Evolutionary conservation across 78 protist species (phyloP), one percentile per base, ranked within the genome.

Genomic region (Capsaspora owczarzaki): DNA sequence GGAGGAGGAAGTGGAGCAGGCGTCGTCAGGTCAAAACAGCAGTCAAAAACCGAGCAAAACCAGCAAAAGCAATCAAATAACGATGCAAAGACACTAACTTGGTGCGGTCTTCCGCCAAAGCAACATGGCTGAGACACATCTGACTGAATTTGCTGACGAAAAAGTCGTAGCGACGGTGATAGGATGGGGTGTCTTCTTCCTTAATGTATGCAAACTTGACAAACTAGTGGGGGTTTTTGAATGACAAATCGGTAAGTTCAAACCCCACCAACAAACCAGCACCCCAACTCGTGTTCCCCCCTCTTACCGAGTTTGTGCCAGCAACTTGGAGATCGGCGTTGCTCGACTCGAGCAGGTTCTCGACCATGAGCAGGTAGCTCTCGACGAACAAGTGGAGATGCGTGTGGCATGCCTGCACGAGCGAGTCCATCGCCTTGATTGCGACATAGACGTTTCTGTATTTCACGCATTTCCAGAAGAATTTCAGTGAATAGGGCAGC

Each of bases 401-500:
- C 19, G 72, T 35, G 41, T 63, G 72, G 72, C 72, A 63, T 4
- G 72, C 72, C 72, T 63, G 72, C 72, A 63, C 2, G 42, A 63
- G 72, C 19, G 27, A 41, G 19, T 63, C 72, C 43, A 63, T 25
- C 72, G 72, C 72, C 41, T 63, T 63, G 42, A 63, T 63, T 14
- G 72, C 41, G 12, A 63, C 33, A 14, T 8, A 2, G 33, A 35
- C 72, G 2, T 63, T 6, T 25, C 72, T 63, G 41, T 56, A n/a
- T n/a, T n/a, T n/a, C n/a, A n/a, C n/a, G n/a, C n/a, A n/a, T n/a
- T n/a, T n/a, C n/a, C n/a, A n/a, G n/a, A n/a, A n/a, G n/a, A n/a
- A n/a, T n/a, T n/a, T n/a, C n/a, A n/a, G n/a, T n/a, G n/a, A n/a
- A n/a, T n/a, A n/a, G n/a, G n/a, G n/a, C n/a, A n/a, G n/a, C n/a